phyloP scores from a whole-genome alignment of 208 protist genomes.

The Trypanosoma mega region DNA sequence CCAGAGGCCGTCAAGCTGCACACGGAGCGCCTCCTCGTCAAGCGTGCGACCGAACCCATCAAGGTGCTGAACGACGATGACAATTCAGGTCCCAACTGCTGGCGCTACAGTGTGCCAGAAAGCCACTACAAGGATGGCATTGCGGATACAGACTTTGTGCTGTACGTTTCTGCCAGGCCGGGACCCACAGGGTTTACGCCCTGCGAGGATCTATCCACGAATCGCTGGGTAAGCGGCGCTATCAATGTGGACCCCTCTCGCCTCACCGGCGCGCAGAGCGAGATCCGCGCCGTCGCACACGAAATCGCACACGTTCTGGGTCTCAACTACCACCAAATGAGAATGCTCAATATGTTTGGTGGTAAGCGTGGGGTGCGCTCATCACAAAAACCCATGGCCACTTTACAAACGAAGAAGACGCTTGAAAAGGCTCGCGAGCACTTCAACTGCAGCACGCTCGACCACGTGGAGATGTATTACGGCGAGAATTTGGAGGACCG shows the following conservation, averaged over 20 bases:
- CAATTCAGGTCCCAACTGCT: constrained; percentile 23
- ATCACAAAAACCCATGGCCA: neutral
- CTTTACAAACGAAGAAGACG: neutral
- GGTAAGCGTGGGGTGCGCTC: neutral
- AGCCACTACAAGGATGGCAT: constrained; percentile 40
- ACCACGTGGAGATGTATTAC: constrained; percentile 12
- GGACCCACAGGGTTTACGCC: constrained; percentile 44
- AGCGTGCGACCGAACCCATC: constrained; percentile 23
- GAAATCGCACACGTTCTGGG: constrained; percentile 2
- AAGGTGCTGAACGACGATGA: constrained; percentile 10
- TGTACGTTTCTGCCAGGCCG: constrained; percentile 61
- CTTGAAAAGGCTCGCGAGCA: neutral
- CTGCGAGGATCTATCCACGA: constrained; percentile 27
- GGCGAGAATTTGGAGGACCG: neutral
- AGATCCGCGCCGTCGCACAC: constrained; percentile 48
- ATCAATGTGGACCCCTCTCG: constrained; percentile 43
- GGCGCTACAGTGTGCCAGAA: constrained; percentile 37
- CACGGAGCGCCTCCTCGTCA: constrained; percentile 45
- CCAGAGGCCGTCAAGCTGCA: constrained; percentile 46
- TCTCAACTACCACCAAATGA: neutral
- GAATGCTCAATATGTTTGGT: neutral
- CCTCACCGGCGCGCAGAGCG: constrained; percentile 18
- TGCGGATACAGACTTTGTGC: constrained; percentile 44
- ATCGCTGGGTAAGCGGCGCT: constrained; percentile 37
- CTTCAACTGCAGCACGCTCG: constrained; percentile 8